phyloP scores from a whole-genome alignment of 2,329 filamentous ascomycete genomes.

The Cladosporium sp. region DNA sequence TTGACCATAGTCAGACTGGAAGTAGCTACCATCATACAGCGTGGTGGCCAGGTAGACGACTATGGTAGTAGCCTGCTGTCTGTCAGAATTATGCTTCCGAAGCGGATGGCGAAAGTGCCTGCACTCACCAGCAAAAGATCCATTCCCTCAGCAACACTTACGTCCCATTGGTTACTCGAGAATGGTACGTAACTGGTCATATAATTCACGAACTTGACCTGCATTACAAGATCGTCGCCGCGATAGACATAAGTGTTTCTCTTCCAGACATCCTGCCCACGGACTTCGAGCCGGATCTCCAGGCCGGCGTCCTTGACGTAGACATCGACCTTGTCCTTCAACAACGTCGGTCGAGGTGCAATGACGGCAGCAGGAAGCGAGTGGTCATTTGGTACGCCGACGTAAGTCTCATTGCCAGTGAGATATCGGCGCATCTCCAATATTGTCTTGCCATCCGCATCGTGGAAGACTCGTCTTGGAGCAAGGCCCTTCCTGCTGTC shows the following conservation, averaged over 20 bases:
- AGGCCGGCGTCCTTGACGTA: background rate
- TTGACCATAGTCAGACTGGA: background rate
- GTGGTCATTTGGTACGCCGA: background rate
- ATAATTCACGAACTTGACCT: slow-evolving; percentile 10
- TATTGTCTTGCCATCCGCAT: background rate
- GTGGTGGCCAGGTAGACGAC: slow-evolving; percentile 7
- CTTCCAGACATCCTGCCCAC: slow-evolving; percentile 16
- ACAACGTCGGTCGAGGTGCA: background rate
- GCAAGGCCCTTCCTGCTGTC: slow-evolving; percentile 7
- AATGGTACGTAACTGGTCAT: slow-evolving; percentile 13
- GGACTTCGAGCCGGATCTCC: slow-evolving; percentile 4
- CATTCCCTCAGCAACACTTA: background rate
- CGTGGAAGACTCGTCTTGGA: background rate
- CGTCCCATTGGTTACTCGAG: slow-evolving; percentile 14
- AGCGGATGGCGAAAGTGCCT: background rate
- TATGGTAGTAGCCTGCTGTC: background rate
- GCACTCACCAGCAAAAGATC: slow-evolving; percentile 9
- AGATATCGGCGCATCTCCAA: slow-evolving; percentile 4
- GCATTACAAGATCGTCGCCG: slow-evolving; percentile 5
- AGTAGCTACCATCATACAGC: background rate
- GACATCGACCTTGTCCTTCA: slow-evolving; percentile 13
- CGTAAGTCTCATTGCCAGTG: slow-evolving; percentile 1
- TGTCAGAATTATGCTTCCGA: background rate
- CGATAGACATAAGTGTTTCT: slow-evolving; percentile 2
- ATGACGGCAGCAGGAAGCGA: background rate